These are phyloP conservation scores for Salix caprea DNA, from an alignment of 345 rosid genomes.

Conservation along the genomic window DNA sequence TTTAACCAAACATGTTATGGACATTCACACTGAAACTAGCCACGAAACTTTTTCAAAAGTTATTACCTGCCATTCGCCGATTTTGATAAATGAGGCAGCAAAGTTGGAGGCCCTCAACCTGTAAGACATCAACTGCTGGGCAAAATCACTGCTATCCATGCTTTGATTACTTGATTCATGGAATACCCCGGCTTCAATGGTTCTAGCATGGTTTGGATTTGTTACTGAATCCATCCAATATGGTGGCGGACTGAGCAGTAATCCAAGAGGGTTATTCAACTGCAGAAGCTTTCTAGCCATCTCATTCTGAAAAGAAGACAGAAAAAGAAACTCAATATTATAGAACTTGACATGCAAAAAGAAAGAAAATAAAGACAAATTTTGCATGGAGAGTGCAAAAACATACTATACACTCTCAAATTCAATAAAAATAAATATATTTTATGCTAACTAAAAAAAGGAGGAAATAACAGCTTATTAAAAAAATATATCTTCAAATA, in stretches of 20 bases:
- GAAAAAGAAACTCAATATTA: not conserved
- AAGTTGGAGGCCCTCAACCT: constrained; percentile 43
- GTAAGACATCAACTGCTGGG: constrained; percentile 9
- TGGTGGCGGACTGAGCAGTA: constrained; percentile 12
- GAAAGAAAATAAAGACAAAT: not conserved
- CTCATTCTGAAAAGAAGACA: constrained; percentile 1
- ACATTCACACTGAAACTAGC: not conserved
- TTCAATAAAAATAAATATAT: not conserved
- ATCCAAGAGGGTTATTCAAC: constrained; percentile 20
- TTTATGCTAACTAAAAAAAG: not conserved
- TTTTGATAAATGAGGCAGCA: constrained; percentile 25
- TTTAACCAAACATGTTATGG: not conserved
- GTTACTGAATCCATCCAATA: constrained; percentile 5
- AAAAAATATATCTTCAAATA: not conserved
- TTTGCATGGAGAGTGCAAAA: not conserved
- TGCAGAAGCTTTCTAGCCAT: not conserved
- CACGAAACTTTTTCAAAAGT: not conserved
- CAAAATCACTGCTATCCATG: not conserved
- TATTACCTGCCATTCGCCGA: constrained; percentile 50
- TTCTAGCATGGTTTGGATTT: not conserved
- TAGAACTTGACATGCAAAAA: not conserved
- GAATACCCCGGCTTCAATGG: not conserved
- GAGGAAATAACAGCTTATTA: not conserved
- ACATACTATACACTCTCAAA: not conserved
- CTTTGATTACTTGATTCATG: not conserved